A percentile compares a stretch with the other conserved stretches of the same genome.
These are phyloP conservation scores for Inga laurina DNA, from an alignment of 306 rosid species.

Conservation along the genomic window DNA sequence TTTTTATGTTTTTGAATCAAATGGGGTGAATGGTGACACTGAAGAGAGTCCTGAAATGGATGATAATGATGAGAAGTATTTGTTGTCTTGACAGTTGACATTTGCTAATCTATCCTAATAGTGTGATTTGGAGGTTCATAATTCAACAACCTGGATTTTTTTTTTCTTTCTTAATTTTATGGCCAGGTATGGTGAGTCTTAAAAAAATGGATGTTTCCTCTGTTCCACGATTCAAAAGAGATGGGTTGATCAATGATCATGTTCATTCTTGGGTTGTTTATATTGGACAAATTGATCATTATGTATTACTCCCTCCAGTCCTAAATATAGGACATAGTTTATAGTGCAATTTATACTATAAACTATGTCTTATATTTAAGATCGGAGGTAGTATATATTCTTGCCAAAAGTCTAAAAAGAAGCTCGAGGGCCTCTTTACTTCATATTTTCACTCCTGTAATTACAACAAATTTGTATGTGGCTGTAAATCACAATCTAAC, in stretches of 20 bases:
- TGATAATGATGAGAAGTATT: neutral
- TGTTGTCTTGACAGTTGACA: neutral
- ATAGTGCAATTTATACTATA: too few relatives aligned
- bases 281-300: neutral
- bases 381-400: too few relatives aligned
- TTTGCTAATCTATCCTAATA: neutral
- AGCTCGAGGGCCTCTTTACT: neutral
- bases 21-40: too few relatives aligned
- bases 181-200: too few relatives aligned
- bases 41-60: neutral
- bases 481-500: too few relatives aligned
- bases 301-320: too few relatives aligned
- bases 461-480: neutral
- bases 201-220: neutral
- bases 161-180: too few relatives aligned
- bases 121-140: neutral
- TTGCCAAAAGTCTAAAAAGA: neutral
- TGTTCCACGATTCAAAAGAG: neutral
- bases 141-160: too few relatives aligned
- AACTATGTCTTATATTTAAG: too few relatives aligned
- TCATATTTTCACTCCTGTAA: neutral
- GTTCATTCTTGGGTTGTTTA: neutral
- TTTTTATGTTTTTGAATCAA: neutral
- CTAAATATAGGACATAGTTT: too few relatives aligned
- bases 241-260: neutral